These are phyloP conservation scores for Cryoendolithus antarcticus DNA, from an alignment of 2,329 filamentous ascomycete species.

Conservation along the genomic window DNA sequence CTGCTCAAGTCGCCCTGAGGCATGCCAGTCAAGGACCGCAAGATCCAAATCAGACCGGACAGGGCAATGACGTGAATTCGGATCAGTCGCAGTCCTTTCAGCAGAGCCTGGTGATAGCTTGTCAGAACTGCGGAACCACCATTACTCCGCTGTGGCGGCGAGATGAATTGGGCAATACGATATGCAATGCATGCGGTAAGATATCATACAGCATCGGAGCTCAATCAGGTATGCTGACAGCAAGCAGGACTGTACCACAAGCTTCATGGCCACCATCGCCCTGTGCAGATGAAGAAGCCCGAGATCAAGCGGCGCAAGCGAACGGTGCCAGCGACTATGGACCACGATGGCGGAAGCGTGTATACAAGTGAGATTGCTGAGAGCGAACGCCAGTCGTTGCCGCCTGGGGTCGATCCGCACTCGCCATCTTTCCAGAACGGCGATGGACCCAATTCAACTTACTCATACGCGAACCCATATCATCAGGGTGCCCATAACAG, in stretches of 20 bases:
- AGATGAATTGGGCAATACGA: constrained; percentile 88
- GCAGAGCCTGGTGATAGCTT: constrained; percentile 65
- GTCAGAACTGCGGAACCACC: constrained; percentile 92
- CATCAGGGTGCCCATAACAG: constrained; percentile 3
- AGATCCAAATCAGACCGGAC: constrained; percentile 2
- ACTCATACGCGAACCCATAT: neutral
- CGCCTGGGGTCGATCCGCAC: constrained; percentile 1
- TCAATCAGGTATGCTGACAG: constrained; percentile 7
- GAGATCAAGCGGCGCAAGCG: constrained; percentile 93
- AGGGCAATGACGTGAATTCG: constrained; percentile 2
- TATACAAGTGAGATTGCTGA: constrained; percentile 2
- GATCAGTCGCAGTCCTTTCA: constrained; percentile 4
- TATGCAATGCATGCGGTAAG: constrained; percentile 96
- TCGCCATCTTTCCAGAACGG: constrained; percentile 2
- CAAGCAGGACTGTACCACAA: constrained; percentile 80
- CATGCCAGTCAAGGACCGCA: constrained; percentile 12
- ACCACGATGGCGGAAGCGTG: constrained; percentile 17
- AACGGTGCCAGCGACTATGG: constrained; percentile 64
- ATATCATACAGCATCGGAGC: constrained; percentile 13
- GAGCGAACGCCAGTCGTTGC: constrained; percentile 3
- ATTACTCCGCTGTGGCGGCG: constrained; percentile 93
- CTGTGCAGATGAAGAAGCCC: constrained; percentile 97
- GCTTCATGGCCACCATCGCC: constrained; percentile 82
- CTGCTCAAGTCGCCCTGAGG: constrained; percentile 54
- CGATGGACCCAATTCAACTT: too few species aligned